Evolutionary conservation across 441 rosid genomes (phyloP).

Genomic region (Populus hybrid): DNA sequence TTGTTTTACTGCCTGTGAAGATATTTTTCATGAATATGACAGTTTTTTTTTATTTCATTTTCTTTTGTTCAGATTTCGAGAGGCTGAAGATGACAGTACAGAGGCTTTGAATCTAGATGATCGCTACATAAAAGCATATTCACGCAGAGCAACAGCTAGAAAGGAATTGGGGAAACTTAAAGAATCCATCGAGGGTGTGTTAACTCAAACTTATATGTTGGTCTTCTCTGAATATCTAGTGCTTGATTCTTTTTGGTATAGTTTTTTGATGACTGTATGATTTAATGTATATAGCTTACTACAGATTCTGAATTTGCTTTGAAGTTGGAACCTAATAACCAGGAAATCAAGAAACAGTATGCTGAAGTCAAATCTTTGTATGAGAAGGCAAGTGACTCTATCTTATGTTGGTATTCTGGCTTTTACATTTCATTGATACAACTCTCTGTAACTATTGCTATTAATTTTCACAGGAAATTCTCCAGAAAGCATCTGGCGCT

Average conservation of each 20-base stretch:
- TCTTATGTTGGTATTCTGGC: background rate
- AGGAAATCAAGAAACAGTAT: slow-evolving; percentile 78
- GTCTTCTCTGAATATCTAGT: background rate
- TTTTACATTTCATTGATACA: slow-evolving; percentile 1
- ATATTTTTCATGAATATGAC: background rate
- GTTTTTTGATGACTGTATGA: slow-evolving; percentile 22
- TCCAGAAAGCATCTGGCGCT: slow-evolving; percentile 55
- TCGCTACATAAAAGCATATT: slow-evolving; percentile 81
- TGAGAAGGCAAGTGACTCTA: slow-evolving; percentile 50
- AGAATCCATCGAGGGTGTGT: slow-evolving; percentile 78
- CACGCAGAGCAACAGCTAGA: slow-evolving; percentile 89
- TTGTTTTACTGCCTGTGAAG: background rate
- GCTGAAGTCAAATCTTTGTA: slow-evolving; percentile 63
- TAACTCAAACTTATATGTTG: background rate
- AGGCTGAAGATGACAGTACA: slow-evolving; percentile 90
- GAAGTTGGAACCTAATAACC: slow-evolving; percentile 79
- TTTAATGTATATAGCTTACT: slow-evolving; percentile 22
- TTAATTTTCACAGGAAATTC: slow-evolving; percentile 46
- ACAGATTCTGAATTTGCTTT: slow-evolving; percentile 91
- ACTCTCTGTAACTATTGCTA: slow-evolving; percentile 1
- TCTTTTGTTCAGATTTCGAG: slow-evolving; percentile 48
- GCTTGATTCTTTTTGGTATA: background rate
- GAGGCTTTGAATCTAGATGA: slow-evolving; percentile 92
- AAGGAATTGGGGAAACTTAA: slow-evolving; percentile 69
- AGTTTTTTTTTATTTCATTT: background rate